Evolutionary conservation across 1,139 yeast genomes (phyloP).

Genomic region (Suhomyces panamericanus): DNA sequence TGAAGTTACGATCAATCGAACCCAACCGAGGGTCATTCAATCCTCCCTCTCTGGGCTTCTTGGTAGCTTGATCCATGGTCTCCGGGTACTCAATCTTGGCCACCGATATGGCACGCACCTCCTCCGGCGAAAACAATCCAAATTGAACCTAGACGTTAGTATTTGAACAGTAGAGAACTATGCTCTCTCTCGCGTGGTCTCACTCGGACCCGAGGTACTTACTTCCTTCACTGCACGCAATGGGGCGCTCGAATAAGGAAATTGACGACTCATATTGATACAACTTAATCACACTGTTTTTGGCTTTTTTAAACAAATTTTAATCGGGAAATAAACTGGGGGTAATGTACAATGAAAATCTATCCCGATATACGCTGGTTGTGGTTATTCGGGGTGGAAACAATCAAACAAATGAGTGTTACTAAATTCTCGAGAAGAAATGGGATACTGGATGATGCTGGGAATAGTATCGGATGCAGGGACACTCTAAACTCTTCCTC

Average conservation of each 20-base stretch:
- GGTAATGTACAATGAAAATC: slow-evolving; percentile 10
- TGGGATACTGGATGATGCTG: slow-evolving; percentile 7
- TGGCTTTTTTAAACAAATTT: slow-evolving; percentile 15
- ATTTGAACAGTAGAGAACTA: background rate
- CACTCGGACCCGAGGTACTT: slow-evolving; percentile 22
- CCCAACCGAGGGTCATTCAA: slow-evolving; percentile 96
- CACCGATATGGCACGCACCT: slow-evolving; percentile 92
- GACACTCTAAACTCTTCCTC: slow-evolving; percentile 15
- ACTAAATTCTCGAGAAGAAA: slow-evolving; percentile 9
- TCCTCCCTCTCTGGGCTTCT: slow-evolving; percentile 95
- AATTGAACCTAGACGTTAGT: slow-evolving; percentile 68
- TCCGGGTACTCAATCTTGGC: slow-evolving; percentile 98
- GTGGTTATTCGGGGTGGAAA: slow-evolving; percentile 5
- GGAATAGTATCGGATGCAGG: slow-evolving; percentile 9
- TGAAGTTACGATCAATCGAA: slow-evolving; percentile 92
- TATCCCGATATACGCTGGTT: slow-evolving; percentile 7
- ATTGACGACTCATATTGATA: slow-evolving; percentile 51
- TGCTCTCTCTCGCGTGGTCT: no score
- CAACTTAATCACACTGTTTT: slow-evolving; percentile 7
- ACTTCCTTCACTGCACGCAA: slow-evolving; percentile 94
- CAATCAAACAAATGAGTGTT: slow-evolving; percentile 33
- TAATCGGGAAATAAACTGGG: slow-evolving; percentile 5
- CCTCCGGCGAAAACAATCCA: slow-evolving; percentile 97
- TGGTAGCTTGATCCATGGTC: slow-evolving; percentile 96
- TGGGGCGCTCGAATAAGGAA: slow-evolving; percentile 97